Evolutionary conservation across 2,329 filamentous ascomycete genomes (phyloP).

Genomic region (Apiospora hydei): DNA sequence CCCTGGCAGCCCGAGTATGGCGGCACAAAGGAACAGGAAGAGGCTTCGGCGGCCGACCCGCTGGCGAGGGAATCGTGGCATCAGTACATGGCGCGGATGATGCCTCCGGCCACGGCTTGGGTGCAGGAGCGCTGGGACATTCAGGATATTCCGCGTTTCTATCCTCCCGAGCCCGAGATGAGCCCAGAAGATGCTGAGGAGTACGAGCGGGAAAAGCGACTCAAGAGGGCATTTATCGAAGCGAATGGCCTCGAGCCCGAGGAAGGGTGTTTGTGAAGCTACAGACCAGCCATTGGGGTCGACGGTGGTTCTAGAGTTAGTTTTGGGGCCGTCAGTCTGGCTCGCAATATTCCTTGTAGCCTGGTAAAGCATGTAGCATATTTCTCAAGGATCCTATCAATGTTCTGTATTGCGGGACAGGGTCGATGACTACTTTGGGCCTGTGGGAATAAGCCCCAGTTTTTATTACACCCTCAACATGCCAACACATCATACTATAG

Average conservation of each 20-base stretch:
- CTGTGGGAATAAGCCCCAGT: too few relatives aligned
- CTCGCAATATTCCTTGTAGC: too few relatives aligned
- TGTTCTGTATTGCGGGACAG: too few relatives aligned
- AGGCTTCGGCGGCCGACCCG: slow-evolving; percentile 26
- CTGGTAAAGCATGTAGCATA: too few relatives aligned
- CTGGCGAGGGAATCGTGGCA: slow-evolving; percentile 31
- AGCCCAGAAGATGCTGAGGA: background rate
- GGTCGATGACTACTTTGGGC: too few relatives aligned
- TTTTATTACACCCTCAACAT: too few relatives aligned
- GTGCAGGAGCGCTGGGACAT: slow-evolving; percentile 35
- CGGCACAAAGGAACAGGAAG: slow-evolving; percentile 29
- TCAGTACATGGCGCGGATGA: slow-evolving; percentile 25
- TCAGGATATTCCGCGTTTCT: background rate
- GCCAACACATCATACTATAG: too few relatives aligned
- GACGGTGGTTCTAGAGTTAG: background rate
- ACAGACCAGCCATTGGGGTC: background rate
- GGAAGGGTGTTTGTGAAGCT: background rate
- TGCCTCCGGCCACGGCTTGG: slow-evolving; percentile 34
- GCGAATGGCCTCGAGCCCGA: background rate
- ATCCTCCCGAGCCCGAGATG: background rate
- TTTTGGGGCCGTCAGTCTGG: background rate
- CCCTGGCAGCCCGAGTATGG: background rate
- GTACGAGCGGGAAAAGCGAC: background rate
- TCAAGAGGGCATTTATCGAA: background rate
- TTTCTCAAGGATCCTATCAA: too few relatives aligned